Conservation (phyloP, 2,329 filamentous ascomycete genomes). For the Nemania abortiva region DNA sequence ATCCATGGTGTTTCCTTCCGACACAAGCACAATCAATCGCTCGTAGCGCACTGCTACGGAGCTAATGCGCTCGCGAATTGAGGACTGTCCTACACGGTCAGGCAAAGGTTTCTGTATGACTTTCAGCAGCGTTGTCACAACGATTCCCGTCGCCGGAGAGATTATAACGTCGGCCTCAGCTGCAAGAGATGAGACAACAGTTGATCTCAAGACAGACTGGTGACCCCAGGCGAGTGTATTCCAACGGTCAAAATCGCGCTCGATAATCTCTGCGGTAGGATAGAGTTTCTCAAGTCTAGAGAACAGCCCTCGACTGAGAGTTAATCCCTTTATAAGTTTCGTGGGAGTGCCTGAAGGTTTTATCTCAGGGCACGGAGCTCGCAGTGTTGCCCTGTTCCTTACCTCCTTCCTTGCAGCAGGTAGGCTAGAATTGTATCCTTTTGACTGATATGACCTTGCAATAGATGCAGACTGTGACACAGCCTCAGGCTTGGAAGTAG, state of each 20-base stretch:
- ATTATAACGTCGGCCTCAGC: slow-evolving; percentile 79
- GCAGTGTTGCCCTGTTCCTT: slow-evolving; percentile 6
- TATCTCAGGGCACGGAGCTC: slow-evolving; percentile 42
- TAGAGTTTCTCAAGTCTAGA: slow-evolving; percentile 63
- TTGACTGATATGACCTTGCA: neutral
- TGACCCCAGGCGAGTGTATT: slow-evolving; percentile 53
- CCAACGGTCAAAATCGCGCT: slow-evolving; percentile 67
- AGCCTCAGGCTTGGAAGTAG: neutral
- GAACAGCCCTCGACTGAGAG: slow-evolving; percentile 61
- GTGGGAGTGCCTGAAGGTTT: slow-evolving; percentile 18
- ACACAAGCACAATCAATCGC: slow-evolving; percentile 74
- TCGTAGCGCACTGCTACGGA: slow-evolving; percentile 72
- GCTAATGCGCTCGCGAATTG: slow-evolving; percentile 67
- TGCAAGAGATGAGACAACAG: slow-evolving; percentile 55
- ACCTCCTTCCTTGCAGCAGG: neutral
- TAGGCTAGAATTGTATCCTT: neutral
- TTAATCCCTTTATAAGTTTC: slow-evolving; percentile 65
- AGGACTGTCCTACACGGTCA: slow-evolving; percentile 61
- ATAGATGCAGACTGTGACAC: neutral
- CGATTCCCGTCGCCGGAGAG: slow-evolving; percentile 75
- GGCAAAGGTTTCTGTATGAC: slow-evolving; percentile 79
- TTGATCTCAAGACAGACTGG: slow-evolving; percentile 51
- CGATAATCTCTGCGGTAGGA: slow-evolving; percentile 65
- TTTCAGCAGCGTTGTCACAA: slow-evolving; percentile 78
- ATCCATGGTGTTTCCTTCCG: slow-evolving; percentile 60